phyloP scores from a whole-genome alignment of 1,284 basidiomycete species.

The Hemileia vastatrix region DNA sequence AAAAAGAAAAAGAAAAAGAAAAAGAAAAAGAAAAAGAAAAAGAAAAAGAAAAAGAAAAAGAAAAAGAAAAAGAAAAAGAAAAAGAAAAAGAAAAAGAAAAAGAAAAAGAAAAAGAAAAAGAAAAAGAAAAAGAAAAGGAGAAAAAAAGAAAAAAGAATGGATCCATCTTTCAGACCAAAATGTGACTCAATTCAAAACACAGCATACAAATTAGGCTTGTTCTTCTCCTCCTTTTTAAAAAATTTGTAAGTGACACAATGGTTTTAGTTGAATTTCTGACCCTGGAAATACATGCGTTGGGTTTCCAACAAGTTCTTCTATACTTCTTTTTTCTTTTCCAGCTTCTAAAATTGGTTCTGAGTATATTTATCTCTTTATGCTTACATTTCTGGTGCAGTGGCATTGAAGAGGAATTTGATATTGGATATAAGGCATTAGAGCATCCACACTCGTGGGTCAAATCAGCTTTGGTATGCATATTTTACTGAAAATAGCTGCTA shows the following conservation, averaged over 20 bases:
- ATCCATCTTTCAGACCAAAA: too few relatives aligned
- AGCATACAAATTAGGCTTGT: too few relatives aligned
- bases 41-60: conserved; percentile 31
- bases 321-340: conserved; percentile 48
- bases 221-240: conserved; percentile 25
- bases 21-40: conserved; percentile 45
- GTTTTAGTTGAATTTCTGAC: conserved; percentile 33
- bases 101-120: conserved; percentile 40
- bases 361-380: conserved; percentile 18
- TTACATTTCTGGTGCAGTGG: conserved; percentile 4
- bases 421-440: conserved; percentile 26
- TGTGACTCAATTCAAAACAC: too few relatives aligned
- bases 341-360: conserved; percentile 47
- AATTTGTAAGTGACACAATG: conserved; percentile 44
- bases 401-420: conserved; percentile 3
- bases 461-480: too few relatives aligned
- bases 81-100: not conserved
- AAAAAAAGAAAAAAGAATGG: conserved; percentile 44
- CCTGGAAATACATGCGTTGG: conserved; percentile 39
- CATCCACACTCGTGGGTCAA: too few relatives aligned
- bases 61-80: not conserved
- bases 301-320: too few relatives aligned
- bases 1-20: not conserved
- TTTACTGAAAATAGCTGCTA: too few relatives aligned
- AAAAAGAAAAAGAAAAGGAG: conserved; percentile 42